Base-by-base conservation (phyloP, 2,329 filamentous ascomycete genomes). In the Orbilia oligospora region DNA sequence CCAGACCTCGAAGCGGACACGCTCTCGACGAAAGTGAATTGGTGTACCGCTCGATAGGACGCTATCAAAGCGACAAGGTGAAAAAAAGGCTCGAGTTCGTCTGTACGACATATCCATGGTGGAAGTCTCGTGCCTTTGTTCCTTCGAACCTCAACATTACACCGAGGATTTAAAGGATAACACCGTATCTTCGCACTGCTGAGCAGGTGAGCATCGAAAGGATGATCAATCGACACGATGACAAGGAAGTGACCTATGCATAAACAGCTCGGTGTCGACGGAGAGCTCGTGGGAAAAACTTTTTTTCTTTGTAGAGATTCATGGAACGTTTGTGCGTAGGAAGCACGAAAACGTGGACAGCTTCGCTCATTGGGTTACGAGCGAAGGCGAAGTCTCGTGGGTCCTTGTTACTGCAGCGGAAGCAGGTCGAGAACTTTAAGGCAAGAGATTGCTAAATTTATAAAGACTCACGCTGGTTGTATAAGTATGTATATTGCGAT, bases 261-360 rank as follows among this genome's bases (percentile, higher is more conserved):
- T 51, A 63, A 24, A 27, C 36, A 36, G 41, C 36, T 70, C 44
- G 44, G 64, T 41, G 33, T 71, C 38, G 46, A 49, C 38, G 36
- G 44, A 48, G 44, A 48, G 18, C 48, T 24, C 48, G 16, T 51
- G 41, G 63, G 70, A 24, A 73, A 55, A 56, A n/a, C 22, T 51
- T 58, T 61, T 58, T 55, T 46, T 12, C 14, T 46, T 18, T 16
- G 61, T 65, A 36, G 22, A 73, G 27, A 67, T 36, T 61, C 58
- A 41, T 41, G 38, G 49, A 30, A 46, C 38, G 58, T 48, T n/a
- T n/a, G 51, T 55, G 51, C 61, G 70, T 61, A 61, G 61, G 44
- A 72, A 58, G 69, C 48, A 72, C 61, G 58, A 48, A 73, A 67
- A 67, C 63, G 70, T 67, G 70, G 61, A 67, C 51, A 18, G 30